A percentile compares a stretch with the other conserved stretches of the same genome.
Conservation (phyloP, 345 rosid genomes). For the Citrus unshiu region DNA sequence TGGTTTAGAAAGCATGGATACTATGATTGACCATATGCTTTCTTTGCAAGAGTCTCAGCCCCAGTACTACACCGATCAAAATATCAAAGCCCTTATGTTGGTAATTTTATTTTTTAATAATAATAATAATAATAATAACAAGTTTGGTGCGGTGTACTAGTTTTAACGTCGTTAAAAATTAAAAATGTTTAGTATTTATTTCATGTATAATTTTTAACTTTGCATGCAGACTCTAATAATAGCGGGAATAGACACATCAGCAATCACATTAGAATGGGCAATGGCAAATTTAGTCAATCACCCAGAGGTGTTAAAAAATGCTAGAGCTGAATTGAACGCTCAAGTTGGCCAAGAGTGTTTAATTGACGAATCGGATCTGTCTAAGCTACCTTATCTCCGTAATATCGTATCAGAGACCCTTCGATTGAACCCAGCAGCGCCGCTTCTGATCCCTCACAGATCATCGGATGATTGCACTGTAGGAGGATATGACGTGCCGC, state of each 20-base stretch:
- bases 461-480: conserved; percentile 30
- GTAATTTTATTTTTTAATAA: not conserved
- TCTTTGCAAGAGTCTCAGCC: conserved; percentile 45
- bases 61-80: conserved; percentile 44
- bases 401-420: conserved; percentile 37
- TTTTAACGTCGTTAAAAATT: no score
- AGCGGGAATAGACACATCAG: conserved; percentile 45
- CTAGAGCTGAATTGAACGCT: conserved; percentile 29
- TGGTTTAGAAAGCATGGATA: conserved; percentile 13
- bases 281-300: conserved; percentile 37
- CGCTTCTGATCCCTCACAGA: conserved; percentile 44
- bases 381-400: conserved; percentile 33
- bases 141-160: no score
- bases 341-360: conserved; percentile 32
- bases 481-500: conserved; percentile 41
- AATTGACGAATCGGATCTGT: conserved; percentile 37
- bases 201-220: no score
- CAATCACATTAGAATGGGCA: conserved; percentile 60
- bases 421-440: conserved; percentile 42
- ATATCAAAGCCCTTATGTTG: conserved; percentile 52
- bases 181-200: no score
- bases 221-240: conserved; percentile 28
- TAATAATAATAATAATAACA: no score
- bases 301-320: conserved; percentile 32
- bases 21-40: conserved; percentile 64